Evolutionary conservation across 768 basidiomycete genomes (phyloP).

Genomic region (Panaeolus papilionaceus): DNA sequence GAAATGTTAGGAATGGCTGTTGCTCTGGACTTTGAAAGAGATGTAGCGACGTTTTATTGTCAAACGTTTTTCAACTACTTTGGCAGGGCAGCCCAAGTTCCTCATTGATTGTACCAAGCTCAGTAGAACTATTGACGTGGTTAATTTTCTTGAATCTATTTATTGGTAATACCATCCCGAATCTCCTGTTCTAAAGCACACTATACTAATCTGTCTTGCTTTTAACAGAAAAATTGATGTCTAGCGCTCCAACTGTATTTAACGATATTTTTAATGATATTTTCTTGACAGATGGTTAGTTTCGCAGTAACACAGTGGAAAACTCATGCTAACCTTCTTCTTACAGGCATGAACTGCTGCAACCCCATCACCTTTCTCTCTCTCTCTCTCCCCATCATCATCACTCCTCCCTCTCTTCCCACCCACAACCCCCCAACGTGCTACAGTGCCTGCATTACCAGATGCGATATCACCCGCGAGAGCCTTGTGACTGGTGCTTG

Average conservation of each 20-base stretch:
- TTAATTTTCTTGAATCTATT: background rate
- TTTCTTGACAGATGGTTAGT: background rate
- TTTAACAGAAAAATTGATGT: background rate
- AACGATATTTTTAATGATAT: background rate
- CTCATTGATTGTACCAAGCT: slow-evolving; percentile 1
- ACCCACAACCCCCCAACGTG: background rate
- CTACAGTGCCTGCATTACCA: too few species aligned
- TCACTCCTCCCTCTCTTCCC: background rate
- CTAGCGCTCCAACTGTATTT: background rate
- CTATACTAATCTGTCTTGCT: background rate
- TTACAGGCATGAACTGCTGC: background rate
- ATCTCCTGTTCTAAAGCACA: too few species aligned
- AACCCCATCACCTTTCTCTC: too few species aligned
- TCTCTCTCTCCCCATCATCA: too few species aligned
- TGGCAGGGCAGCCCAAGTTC: slow-evolving; percentile 18
- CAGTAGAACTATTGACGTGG: background rate
- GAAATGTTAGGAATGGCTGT: background rate
- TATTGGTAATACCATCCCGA: background rate
- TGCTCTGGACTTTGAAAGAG: background rate
- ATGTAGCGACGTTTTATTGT: slow-evolving; percentile 17
- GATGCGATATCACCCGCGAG: too few species aligned
- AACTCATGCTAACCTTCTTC: background rate
- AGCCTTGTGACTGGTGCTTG: too few species aligned
- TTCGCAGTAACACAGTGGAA: background rate
- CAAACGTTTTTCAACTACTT: slow-evolving; percentile 20